Percentiles rank a stretch among this genome's conserved stretches.
Conservation (phyloP, 768 basidiomycete genomes). For the Russula brevipes region DNA sequence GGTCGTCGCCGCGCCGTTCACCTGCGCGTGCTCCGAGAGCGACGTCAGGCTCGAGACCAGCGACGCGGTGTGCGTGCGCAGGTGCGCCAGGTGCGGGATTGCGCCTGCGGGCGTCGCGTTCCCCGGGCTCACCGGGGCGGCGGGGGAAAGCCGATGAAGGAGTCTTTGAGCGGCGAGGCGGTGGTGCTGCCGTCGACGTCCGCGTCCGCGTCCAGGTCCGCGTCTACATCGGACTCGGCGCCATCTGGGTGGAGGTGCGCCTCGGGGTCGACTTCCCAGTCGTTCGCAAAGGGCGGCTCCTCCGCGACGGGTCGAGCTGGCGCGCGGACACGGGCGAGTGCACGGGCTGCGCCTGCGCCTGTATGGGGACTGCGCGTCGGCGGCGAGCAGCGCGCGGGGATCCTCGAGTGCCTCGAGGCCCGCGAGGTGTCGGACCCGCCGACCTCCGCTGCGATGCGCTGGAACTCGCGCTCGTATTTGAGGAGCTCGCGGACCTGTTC, state of each 20-base stretch:
- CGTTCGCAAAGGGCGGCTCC: conserved; percentile 34
- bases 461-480: conserved; percentile 75
- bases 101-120: conserved; percentile 54
- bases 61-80: conserved; percentile 70
- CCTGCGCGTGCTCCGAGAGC: conserved; percentile 84
- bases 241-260: conserved; percentile 35
- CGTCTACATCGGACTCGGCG: conserved; percentile 4
- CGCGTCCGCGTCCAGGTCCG: conserved; percentile 24
- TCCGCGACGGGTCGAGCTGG: conserved; percentile 32
- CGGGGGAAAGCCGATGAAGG: conserved; percentile 39
- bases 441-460: conserved; percentile 69
- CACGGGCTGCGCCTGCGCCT: no score
- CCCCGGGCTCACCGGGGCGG: conserved; percentile 43
- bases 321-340: background rate
- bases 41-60: conserved; percentile 69
- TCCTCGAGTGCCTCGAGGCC: conserved; percentile 58
- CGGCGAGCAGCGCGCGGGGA: conserved; percentile 38
- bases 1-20: conserved; percentile 77
- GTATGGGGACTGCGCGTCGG: no score
- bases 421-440: conserved; percentile 71
- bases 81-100: conserved; percentile 60
- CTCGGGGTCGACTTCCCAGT: conserved; percentile 57
- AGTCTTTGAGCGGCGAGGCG: conserved; percentile 50
- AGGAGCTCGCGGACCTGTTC: conserved; percentile 73
- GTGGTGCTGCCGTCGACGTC: conserved; percentile 41